Conservation (phyloP, 164 flowering plant genomes). For the Umbellularia californica region DNA sequence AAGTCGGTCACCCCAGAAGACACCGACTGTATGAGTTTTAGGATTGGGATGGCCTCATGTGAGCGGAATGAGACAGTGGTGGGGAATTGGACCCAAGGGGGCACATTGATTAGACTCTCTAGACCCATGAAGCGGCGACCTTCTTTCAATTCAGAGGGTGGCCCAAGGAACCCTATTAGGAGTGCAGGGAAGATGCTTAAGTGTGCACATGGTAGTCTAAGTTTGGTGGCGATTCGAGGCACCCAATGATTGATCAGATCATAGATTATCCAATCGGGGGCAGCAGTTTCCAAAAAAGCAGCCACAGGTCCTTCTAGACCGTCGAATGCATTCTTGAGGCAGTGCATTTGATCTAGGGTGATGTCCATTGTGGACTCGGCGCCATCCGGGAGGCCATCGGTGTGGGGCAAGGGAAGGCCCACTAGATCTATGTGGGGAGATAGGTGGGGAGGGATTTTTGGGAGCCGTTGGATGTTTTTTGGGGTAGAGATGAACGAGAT, state of each 20-base stretch:
- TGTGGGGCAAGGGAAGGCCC: constrained; percentile 27
- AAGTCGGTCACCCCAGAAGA: constrained; percentile 12
- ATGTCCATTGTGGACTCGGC: constrained; percentile 40
- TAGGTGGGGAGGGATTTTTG: constrained; percentile 24
- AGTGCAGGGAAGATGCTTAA: constrained; percentile 11
- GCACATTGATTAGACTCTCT: background rate
- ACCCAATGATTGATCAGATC: constrained; percentile 35
- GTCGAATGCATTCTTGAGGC: constrained; percentile 36
- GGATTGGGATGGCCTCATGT: constrained; percentile 11
- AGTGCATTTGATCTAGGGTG: constrained; percentile 18
- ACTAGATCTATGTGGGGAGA: constrained; percentile 13
- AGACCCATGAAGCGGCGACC: background rate
- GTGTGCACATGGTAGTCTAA: constrained; percentile 10
- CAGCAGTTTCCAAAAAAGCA: constrained; percentile 8
- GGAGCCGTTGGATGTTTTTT: constrained; percentile 41
- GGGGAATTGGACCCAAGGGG: constrained; percentile 8
- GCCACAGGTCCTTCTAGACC: constrained; percentile 26
- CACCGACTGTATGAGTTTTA: background rate
- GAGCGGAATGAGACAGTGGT: background rate
- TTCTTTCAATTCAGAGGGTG: background rate
- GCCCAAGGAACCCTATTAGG: background rate
- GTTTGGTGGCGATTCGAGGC: constrained; percentile 1
- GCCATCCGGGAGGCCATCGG: constrained; percentile 20
- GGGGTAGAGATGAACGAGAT: constrained; percentile 55
- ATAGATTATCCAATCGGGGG: constrained; percentile 10